Conservation (phyloP, 345 rosid genomes). For the Tarenaya hassleriana region DNA sequence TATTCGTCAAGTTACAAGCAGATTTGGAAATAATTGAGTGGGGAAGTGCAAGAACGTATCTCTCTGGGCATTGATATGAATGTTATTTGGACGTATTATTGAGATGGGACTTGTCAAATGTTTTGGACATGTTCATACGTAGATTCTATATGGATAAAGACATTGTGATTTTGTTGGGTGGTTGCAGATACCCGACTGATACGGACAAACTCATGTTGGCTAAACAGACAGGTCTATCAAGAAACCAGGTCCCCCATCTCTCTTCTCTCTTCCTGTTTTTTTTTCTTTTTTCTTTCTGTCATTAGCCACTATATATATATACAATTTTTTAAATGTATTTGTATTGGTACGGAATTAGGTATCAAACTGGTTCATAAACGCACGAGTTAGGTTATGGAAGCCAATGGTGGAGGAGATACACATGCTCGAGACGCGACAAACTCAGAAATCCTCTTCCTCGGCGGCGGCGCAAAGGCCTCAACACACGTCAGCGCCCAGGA, state of each 20-base stretch:
- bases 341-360: too few species aligned
- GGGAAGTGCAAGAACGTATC: too few species aligned
- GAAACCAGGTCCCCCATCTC: slow-evolving; percentile 58
- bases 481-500: slow-evolving; percentile 34
- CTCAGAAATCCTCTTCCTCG: slow-evolving; percentile 46
- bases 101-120: slow-evolving; percentile 30
- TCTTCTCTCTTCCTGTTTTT: slow-evolving; percentile 5
- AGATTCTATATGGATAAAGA: neutral
- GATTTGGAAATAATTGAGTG: too few species aligned
- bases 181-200: slow-evolving; percentile 79
- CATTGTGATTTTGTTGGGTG: slow-evolving; percentile 6
- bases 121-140: slow-evolving; percentile 11
- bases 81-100: slow-evolving; percentile 22
- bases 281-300: neutral
- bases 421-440: slow-evolving; percentile 62
- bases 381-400: slow-evolving; percentile 95
- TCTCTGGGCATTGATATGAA: too few species aligned
- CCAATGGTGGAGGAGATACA: slow-evolving; percentile 97
- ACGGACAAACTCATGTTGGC: slow-evolving; percentile 87
- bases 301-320: neutral
- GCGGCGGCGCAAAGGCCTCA: slow-evolving; percentile 27
- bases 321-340: too few species aligned
- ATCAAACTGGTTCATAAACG: slow-evolving; percentile 90
- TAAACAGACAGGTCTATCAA: slow-evolving; percentile 82
- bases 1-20: too few species aligned